Evolutionary conservation across 2,329 filamentous ascomycete genomes (phyloP).

Genomic region (Myriosclerotinia curreyana): DNA sequence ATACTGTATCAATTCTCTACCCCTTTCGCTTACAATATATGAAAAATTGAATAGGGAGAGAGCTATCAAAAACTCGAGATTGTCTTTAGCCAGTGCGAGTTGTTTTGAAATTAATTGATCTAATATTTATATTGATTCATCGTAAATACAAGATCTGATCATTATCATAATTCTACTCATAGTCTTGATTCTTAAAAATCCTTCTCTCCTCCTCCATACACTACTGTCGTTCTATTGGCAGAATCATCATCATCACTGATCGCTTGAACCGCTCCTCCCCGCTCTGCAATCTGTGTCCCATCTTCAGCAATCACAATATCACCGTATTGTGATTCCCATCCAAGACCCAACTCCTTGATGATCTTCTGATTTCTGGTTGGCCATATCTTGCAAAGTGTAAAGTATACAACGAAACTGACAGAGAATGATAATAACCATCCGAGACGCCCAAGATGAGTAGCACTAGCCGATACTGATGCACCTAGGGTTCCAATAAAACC

Average conservation of each 20-base stretch:
- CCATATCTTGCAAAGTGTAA: constrained; percentile 41
- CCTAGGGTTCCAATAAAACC: constrained; percentile 41
- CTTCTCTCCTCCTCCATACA: constrained; percentile 9
- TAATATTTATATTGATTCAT: neutral
- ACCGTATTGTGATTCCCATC: constrained; percentile 33
- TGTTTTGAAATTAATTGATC: neutral
- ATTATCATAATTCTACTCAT: neutral
- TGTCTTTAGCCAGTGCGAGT: neutral
- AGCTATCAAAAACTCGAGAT: neutral
- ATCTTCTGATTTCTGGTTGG: constrained; percentile 41
- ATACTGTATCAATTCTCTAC: neutral
- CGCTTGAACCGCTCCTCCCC: constrained; percentile 22
- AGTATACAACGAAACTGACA: constrained; percentile 39
- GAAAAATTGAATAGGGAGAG: neutral
- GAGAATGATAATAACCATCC: constrained; percentile 41
- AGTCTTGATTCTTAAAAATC: neutral
- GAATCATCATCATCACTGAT: constrained; percentile 20
- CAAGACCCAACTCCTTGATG: constrained; percentile 39
- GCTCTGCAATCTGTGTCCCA: constrained; percentile 32
- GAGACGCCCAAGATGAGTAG: constrained; percentile 39
- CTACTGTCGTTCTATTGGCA: constrained; percentile 8
- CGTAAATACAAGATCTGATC: neutral
- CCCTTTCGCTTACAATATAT: neutral
- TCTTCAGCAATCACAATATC: constrained; percentile 32
- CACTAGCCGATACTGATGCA: constrained; percentile 36